Percentiles rank a stretch among this genome's conserved stretches.
Conservation (phyloP, 2,329 filamentous ascomycete genomes). For the Teratosphaeria viscida region DNA sequence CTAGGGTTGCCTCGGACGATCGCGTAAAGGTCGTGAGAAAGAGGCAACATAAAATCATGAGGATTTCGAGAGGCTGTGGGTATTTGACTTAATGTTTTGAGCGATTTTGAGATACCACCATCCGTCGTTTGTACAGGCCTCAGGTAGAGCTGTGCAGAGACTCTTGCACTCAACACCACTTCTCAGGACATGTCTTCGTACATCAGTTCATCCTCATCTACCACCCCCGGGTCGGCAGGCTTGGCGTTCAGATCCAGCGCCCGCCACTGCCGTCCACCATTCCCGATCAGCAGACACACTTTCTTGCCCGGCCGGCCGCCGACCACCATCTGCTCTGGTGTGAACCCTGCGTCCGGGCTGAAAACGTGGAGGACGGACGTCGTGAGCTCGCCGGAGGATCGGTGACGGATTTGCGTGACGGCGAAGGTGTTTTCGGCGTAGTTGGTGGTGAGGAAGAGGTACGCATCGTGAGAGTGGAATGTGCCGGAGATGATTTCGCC, state of each 20-base stretch:
- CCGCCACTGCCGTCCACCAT: constrained; percentile 43
- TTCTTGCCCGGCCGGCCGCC: constrained; percentile 46
- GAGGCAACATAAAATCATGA: too few species aligned
- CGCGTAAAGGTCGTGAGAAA: too few species aligned
- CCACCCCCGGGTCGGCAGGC: not conserved
- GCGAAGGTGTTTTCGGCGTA: not conserved
- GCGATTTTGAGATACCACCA: not conserved
- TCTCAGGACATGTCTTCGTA: not conserved
- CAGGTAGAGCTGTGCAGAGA: not conserved
- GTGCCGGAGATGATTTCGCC: constrained; percentile 1
- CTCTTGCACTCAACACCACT: not conserved
- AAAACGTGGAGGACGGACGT: not conserved
- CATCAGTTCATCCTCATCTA: not conserved
- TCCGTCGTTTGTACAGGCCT: not conserved
- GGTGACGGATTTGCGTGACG: constrained; percentile 25
- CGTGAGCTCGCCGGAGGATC: constrained; percentile 31
- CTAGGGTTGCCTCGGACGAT: not conserved
- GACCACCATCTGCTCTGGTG: constrained; percentile 41
- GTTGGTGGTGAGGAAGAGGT: not conserved
- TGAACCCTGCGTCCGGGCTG: constrained; percentile 26
- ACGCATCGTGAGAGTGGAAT: constrained; percentile 1
- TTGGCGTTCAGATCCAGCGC: constrained; percentile 40
- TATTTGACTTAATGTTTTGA: not conserved
- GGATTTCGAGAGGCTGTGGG: too few species aligned
- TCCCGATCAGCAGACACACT: constrained; percentile 45